phyloP scores from a whole-genome alignment of 129 eudicot genomes.

The Cynara cardunculus region DNA sequence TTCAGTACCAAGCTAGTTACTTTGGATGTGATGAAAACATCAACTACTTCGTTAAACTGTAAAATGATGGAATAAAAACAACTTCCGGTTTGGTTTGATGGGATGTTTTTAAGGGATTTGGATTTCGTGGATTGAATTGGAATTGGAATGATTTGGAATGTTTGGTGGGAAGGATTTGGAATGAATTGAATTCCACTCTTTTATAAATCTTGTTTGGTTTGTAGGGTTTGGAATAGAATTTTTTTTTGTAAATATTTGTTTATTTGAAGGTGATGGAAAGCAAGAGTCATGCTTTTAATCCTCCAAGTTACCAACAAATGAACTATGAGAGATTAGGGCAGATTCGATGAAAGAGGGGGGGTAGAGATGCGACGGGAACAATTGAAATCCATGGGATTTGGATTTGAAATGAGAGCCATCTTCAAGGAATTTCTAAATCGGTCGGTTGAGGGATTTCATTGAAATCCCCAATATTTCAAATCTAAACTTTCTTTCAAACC shows the following conservation, averaged over 20 bases:
- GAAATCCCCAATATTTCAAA: not conserved
- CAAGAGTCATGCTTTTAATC: no score
- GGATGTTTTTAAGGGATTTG: not conserved
- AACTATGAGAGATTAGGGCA: not conserved
- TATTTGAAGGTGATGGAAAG: not conserved
- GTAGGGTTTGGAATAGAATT: not conserved
- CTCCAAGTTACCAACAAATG: no score
- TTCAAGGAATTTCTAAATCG: not conserved
- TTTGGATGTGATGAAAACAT: not conserved
- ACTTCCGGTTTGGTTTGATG: not conserved
- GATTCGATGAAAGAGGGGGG: not conserved
- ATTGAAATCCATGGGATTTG: not conserved
- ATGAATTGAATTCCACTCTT: not conserved
- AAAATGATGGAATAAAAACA: not conserved
- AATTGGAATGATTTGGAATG: not conserved
- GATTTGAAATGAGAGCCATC: not conserved
- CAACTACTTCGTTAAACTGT: not conserved
- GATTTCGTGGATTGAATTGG: not conserved
- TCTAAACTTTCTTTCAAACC: not conserved
- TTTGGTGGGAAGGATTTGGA: not conserved
- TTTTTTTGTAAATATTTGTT: not conserved
- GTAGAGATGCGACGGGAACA: not conserved
- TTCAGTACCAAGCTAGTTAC: not conserved
- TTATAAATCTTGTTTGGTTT: not conserved
- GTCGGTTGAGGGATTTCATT: not conserved